These are phyloP conservation scores for Rhodotorula sp. DNA, from an alignment of 1,284 basidiomycete genomes.

Conservation along the genomic window DNA sequence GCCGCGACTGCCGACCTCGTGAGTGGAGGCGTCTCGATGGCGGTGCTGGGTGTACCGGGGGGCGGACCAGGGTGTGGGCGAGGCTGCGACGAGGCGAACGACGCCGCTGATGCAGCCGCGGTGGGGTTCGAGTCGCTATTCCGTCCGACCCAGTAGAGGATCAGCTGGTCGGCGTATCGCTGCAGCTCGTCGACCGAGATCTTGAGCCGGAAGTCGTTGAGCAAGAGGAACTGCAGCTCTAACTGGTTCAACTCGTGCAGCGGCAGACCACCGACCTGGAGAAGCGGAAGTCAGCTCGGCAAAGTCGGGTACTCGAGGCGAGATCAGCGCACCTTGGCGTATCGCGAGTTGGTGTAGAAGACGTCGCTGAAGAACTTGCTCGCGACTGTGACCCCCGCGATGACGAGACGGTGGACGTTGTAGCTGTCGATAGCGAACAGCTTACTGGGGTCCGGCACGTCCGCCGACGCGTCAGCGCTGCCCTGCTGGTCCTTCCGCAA, in stretches of 20 bases:
- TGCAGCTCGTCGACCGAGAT: conserved; percentile 91
- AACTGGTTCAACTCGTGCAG: conserved; percentile 93
- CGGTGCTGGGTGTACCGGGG: not conserved
- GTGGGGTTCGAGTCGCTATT: conserved; percentile 20
- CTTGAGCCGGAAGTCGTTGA: conserved; percentile 90
- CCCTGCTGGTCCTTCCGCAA: conserved; percentile 18
- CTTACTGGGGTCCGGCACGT: conserved; percentile 37
- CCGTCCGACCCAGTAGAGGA: conserved; percentile 53
- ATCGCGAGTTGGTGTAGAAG: conserved; percentile 98
- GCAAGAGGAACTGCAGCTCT: conserved; percentile 90
- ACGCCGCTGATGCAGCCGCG: not conserved
- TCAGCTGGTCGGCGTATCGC: conserved; percentile 83
- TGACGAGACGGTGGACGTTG: conserved; percentile 93
- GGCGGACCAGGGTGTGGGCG: not conserved
- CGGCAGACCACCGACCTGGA: conserved; percentile 86
- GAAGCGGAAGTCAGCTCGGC: not conserved
- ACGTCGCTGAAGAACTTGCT: conserved; percentile 99
- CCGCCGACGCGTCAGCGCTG: not conserved
- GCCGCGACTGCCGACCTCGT: not conserved
- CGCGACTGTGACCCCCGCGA: conserved; percentile 95
- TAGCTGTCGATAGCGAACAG: conserved; percentile 91
- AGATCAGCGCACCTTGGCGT: conserved; percentile 86
- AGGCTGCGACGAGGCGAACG: not conserved
- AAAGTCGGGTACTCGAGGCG: not conserved
- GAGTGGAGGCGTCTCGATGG: conserved; percentile 6